phyloP scores from a whole-genome alignment of 73 alveolate genomes.

The Uronychia binucleata region DNA sequence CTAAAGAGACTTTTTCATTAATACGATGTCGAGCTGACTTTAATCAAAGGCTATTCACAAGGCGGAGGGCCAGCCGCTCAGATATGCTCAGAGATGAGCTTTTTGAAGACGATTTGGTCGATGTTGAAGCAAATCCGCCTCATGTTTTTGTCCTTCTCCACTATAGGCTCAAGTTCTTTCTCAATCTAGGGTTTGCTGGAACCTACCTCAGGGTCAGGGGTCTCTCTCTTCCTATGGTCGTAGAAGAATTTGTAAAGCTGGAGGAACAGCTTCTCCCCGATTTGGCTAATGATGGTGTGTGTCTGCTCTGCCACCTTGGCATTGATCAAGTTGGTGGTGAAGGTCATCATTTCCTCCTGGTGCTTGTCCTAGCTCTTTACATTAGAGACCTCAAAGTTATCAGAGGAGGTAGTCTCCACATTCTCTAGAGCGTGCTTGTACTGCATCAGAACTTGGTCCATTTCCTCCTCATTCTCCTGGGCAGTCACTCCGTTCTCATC shows the following conservation, averaged over 20 bases:
- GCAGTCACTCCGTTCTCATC: not conserved
- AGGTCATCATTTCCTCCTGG: not conserved
- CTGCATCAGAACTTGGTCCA: not conserved
- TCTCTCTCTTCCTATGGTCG: constrained; percentile 10
- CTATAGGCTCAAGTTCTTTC: constrained; percentile 7
- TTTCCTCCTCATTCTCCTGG: not conserved
- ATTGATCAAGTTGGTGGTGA: constrained; percentile 6
- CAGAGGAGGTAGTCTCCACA: not conserved
- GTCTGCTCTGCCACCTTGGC: constrained; percentile 2
- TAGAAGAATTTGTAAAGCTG: not conserved
- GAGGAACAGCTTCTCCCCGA: constrained; percentile 19
- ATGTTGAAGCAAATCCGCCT: constrained; percentile 15
- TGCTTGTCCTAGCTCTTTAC: not conserved
- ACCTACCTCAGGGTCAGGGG: constrained; percentile 15
- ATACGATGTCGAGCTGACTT: no score
- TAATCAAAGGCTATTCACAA: no score
- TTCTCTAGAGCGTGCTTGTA: not conserved
- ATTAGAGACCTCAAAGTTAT: not conserved
- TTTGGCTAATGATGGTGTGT: constrained; percentile 1
- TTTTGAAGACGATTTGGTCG: constrained; percentile 26
- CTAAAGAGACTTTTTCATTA: no score
- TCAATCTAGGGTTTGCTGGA: not conserved
- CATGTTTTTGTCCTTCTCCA: constrained; percentile 19
- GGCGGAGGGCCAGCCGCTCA: no score
- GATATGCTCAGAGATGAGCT: no score